Evolutionary conservation across 805 yeast genomes (phyloP).

Genomic region (Ogataea allantospora): DNA sequence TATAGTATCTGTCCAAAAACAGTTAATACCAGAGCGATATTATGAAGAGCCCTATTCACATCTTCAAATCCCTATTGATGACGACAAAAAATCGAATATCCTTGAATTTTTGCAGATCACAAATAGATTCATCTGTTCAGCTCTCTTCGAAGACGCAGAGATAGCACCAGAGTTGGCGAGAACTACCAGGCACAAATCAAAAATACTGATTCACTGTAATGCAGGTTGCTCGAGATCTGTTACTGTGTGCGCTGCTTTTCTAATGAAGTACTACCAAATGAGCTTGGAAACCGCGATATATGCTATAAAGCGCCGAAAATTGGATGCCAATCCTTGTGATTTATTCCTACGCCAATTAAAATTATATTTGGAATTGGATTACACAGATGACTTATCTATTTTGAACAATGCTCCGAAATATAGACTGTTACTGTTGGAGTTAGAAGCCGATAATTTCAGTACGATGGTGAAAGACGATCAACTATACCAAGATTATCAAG

Average conservation of each 20-base stretch:
- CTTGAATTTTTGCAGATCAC: constrained; percentile 59
- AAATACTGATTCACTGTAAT: constrained; percentile 51
- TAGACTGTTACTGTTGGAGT: constrained; percentile 41
- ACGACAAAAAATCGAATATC: constrained; percentile 65
- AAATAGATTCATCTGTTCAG: constrained; percentile 64
- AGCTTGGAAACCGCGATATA: constrained; percentile 61
- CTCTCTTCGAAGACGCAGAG: constrained; percentile 47
- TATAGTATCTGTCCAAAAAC: constrained; percentile 68
- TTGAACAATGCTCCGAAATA: constrained; percentile 30
- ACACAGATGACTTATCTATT: constrained; percentile 37
- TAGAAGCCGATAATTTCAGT: constrained; percentile 25
- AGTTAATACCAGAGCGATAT: constrained; percentile 55
- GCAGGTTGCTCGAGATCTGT: constrained; percentile 53
- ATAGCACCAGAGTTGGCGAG: constrained; percentile 18
- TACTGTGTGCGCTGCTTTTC: constrained; percentile 43
- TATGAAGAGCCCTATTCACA: constrained; percentile 44
- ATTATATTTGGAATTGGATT: constrained; percentile 48
- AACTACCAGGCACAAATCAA: constrained; percentile 39
- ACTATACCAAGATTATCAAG: constrained; percentile 12
- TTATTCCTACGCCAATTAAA: constrained; percentile 72
- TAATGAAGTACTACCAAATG: constrained; percentile 55
- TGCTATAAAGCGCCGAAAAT: constrained; percentile 67
- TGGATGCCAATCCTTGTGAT: constrained; percentile 65
- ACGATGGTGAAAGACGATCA: constrained; percentile 16
- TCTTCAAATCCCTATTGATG: constrained; percentile 69